A percentile compares a stretch with the other conserved stretches of the same genome.
phyloP scores from a whole-genome alignment of 352 stramenopile genomes.

The Phytophthora tubulina region DNA sequence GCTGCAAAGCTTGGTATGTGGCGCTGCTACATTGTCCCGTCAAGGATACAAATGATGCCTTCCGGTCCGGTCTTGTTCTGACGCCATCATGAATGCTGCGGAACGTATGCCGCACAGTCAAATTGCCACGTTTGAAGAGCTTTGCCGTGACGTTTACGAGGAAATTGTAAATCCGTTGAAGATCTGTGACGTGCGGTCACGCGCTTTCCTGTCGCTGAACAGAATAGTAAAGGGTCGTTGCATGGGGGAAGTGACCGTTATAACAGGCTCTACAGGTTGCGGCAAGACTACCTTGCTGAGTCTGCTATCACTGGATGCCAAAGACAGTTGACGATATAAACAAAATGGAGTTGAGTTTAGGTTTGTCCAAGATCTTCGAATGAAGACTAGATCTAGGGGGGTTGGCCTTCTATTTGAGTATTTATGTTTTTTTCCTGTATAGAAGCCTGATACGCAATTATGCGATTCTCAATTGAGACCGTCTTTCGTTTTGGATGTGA shows the following conservation, averaged over 20 bases:
- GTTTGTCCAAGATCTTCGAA: no score
- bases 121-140: slow-evolving; percentile 94
- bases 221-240: slow-evolving; percentile 97
- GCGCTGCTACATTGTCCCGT: slow-evolving; percentile 93
- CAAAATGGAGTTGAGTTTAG: no score
- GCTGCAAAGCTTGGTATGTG: slow-evolving; percentile 94
- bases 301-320: slow-evolving; percentile 91
- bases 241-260: slow-evolving; percentile 97
- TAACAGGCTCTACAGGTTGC: slow-evolving; percentile 97
- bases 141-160: slow-evolving; percentile 94
- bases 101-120: slow-evolving; percentile 92
- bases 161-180: slow-evolving; percentile 96
- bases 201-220: slow-evolving; percentile 96
- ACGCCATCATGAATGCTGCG: slow-evolving; percentile 85
- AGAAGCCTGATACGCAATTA: no score
- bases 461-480: no score
- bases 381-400: no score
- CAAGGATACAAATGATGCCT: slow-evolving; percentile 99
- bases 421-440: no score
- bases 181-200: slow-evolving; percentile 92
- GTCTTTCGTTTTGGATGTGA: no score
- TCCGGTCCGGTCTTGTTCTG: slow-evolving; percentile 92
- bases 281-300: slow-evolving; percentile 96
- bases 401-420: no score
- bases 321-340: no score